Evolutionary conservation across 2,329 filamentous ascomycete species (phyloP).

Genomic region (Colletotrichum sansevieriae): DNA sequence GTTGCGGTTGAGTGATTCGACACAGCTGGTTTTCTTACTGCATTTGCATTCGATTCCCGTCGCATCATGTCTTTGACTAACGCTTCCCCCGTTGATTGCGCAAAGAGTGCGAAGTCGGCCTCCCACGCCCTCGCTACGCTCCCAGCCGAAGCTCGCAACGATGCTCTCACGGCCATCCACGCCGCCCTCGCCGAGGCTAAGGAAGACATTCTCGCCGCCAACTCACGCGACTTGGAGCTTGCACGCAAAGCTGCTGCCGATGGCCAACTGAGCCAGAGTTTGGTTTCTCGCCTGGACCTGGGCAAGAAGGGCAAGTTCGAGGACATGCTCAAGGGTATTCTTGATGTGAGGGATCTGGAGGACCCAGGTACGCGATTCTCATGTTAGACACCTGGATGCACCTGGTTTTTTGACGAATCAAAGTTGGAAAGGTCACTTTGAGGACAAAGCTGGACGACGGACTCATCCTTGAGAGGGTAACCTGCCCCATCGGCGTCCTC

Average conservation of each 20-base stretch:
- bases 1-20: background rate
- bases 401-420: background rate
- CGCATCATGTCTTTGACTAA: slow-evolving; percentile 87
- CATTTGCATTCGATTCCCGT: slow-evolving; percentile 1
- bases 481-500: slow-evolving; percentile 96
- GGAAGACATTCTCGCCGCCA: slow-evolving; percentile 85
- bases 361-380: slow-evolving; percentile 78
- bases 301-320: slow-evolving; percentile 92
- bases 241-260: slow-evolving; percentile 80
- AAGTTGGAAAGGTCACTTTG: slow-evolving; percentile 87
- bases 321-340: slow-evolving; percentile 95
- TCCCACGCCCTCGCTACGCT: slow-evolving; percentile 88
- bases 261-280: slow-evolving; percentile 82
- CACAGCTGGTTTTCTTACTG: background rate
- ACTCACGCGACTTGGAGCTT: slow-evolving; percentile 82
- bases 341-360: slow-evolving; percentile 85
- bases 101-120: slow-evolving; percentile 81
- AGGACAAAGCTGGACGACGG: slow-evolving; percentile 89
- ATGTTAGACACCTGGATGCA: background rate
- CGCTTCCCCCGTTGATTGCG: slow-evolving; percentile 82
- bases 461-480: slow-evolving; percentile 86
- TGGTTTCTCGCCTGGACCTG: slow-evolving; percentile 90
- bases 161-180: slow-evolving; percentile 87
- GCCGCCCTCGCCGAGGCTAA: slow-evolving; percentile 77
- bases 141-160: slow-evolving; percentile 81